Base-by-base conservation (phyloP, 495 filamentous ascomycete species). In the Penicillium steckii region DNA sequence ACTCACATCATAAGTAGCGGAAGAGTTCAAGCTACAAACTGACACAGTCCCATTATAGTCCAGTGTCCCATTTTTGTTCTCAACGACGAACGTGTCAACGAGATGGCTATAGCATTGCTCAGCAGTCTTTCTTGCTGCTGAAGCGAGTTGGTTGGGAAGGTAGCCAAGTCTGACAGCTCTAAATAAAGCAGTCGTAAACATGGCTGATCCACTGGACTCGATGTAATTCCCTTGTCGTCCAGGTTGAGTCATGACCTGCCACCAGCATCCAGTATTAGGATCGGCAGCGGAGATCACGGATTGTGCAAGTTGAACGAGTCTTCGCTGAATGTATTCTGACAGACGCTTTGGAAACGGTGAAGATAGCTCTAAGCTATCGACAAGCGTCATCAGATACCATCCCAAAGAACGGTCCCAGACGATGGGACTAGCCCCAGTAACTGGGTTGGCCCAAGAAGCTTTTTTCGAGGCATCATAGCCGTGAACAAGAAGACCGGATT, bases 321-420 rank as follows among this genome's bases (percentile, higher is more conserved):
- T 77, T 1, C 23, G 24, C 12, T n/a, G 48, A 12, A 50, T 22
- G 22, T 43, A 50, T 4, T 21, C 6, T 15, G 8, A 22, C 17
- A 50, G 4, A 3, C 13, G 24, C 2, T 7, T 5, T 1, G 48
- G 48, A 19, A 50, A 50, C 6, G 35, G 3, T 2, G 15, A 24
- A 8, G 51, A 13, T 21, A 74, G 58, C 32, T 82, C 76, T 22
- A 85, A 67, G 13, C 78, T 71, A 46, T 85, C 81, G 1, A 83
- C 67, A 1, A 86, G 62, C 8, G 76, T 77, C 72, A 84, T 80
- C 24, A 79, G 60, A 49, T 83, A 85, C 83, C 81, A 85, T 1
- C 81, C 83, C 15, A 83, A 63, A 0, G 81, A 75, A 13, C 83
- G 72, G 46, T 72, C 68, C 83, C 83, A 86, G 19, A 81, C 79